These are phyloP conservation scores for Tripterygium wilfordii DNA, from an alignment of 177 flowering plant genomes.

Conservation along the genomic window DNA sequence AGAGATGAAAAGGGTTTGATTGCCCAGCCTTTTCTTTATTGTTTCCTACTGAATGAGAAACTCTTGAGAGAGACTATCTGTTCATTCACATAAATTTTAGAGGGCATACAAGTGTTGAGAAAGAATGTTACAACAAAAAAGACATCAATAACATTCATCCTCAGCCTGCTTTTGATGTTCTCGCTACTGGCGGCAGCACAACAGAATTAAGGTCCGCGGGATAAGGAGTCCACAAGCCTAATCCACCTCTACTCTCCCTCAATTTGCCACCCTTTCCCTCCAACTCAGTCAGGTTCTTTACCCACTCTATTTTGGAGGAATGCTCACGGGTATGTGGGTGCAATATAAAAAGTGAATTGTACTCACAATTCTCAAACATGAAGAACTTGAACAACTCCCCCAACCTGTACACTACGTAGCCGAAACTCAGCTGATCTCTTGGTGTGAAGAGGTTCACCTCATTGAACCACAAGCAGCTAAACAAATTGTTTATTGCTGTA, in stretches of 20 bases:
- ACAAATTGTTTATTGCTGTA: constrained; percentile 70
- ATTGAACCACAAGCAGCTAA: constrained; percentile 97
- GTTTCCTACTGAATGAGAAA: too few relatives aligned
- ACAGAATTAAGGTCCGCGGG: constrained; percentile 68
- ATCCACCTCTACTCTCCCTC: constrained; percentile 84
- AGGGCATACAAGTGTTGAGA: neutral
- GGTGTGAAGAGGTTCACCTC: constrained; percentile 96
- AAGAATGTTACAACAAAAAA: too few relatives aligned
- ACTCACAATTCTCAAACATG: constrained; percentile 97
- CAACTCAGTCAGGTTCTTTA: constrained; percentile 52
- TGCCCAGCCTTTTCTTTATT: too few relatives aligned
- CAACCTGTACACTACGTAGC: constrained; percentile 82
- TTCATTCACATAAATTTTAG: too few relatives aligned
- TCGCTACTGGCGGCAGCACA: constrained; percentile 59
- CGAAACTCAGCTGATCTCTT: constrained; percentile 95
- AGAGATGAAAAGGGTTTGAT: too few relatives aligned
- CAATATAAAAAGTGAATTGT: constrained; percentile 72
- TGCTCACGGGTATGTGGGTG: constrained; percentile 86
- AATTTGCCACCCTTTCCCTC: constrained; percentile 37
- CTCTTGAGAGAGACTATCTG: too few relatives aligned
- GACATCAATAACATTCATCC: neutral
- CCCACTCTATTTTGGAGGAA: constrained; percentile 88
- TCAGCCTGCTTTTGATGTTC: constrained; percentile 89
- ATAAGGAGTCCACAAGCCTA: constrained; percentile 94
- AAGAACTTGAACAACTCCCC: constrained; percentile 55